phyloP scores from a whole-genome alignment of 2,329 filamentous ascomycete genomes.

The Monosporascus sp. region DNA sequence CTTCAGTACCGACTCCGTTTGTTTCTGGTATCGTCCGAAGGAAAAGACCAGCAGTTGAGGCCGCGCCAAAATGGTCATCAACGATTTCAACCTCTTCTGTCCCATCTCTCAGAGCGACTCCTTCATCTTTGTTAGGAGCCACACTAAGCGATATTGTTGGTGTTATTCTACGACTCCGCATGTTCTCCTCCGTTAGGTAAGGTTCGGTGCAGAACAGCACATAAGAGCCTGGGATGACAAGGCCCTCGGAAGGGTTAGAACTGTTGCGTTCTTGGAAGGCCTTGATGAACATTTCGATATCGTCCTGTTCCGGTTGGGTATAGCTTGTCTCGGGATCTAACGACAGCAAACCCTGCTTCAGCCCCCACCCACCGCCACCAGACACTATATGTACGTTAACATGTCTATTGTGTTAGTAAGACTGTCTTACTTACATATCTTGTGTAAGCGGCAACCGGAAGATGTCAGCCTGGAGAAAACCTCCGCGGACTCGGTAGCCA shows the following conservation, averaged over 20 bases:
- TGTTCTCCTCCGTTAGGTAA: constrained; percentile 11
- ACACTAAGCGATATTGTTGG: constrained; percentile 19
- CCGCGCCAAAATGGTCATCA: constrained; percentile 53
- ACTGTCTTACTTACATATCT: constrained; percentile 34
- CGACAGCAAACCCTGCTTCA: constrained; percentile 72
- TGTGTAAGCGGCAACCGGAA: constrained; percentile 41
- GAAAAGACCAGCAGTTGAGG: constrained; percentile 58
- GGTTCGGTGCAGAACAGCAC: constrained; percentile 61
- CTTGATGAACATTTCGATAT: constrained; percentile 49
- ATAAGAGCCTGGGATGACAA: constrained; percentile 58
- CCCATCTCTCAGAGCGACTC: constrained; percentile 9
- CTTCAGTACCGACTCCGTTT: not conserved
- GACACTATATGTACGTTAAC: constrained; percentile 49
- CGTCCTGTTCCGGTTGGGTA: constrained; percentile 43
- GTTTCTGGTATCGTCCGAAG: constrained; percentile 23
- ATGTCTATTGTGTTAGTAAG: constrained; percentile 12
- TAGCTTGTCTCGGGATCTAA: constrained; percentile 65
- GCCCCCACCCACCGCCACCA: constrained; percentile 80
- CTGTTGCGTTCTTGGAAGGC: constrained; percentile 36
- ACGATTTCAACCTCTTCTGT: constrained; percentile 22
- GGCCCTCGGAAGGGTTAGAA: constrained; percentile 40
- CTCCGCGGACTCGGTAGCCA: constrained; percentile 20
- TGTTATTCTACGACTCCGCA: constrained; percentile 6
- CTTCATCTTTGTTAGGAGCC: constrained; percentile 13
- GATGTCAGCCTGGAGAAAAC: constrained; percentile 32